phyloP scores from a whole-genome alignment of 345 rosid genomes.

The Conringia planisiliqua region DNA sequence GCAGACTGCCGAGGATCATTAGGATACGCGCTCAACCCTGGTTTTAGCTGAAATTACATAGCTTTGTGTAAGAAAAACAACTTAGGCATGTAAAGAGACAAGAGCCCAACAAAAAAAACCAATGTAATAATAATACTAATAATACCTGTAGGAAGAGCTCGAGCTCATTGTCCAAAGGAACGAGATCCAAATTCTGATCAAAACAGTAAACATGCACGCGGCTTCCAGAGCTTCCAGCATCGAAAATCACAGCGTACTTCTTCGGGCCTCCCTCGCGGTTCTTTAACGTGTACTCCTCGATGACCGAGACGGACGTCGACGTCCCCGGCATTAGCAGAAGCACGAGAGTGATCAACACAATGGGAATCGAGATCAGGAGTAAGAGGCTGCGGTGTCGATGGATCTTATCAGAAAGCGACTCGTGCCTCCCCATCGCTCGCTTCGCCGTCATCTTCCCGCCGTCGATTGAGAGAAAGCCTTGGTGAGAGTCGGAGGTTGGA shows the following conservation, averaged over 20 bases:
- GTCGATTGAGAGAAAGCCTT: slow-evolving; percentile 30
- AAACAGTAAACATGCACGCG: slow-evolving; percentile 97
- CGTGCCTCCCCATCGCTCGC: slow-evolving; percentile 47
- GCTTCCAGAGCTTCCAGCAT: slow-evolving; percentile 98
- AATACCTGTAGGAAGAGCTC: slow-evolving; percentile 80
- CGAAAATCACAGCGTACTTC: slow-evolving; percentile 81
- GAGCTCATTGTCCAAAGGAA: slow-evolving; percentile 79
- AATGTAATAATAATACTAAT: no score
- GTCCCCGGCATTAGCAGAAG: slow-evolving; percentile 62
- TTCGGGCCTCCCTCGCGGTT: slow-evolving; percentile 42
- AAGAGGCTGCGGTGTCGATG: slow-evolving; percentile 59
- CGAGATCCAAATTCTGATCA: slow-evolving; percentile 84
- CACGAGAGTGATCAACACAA: slow-evolving; percentile 55
- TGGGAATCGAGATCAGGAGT: slow-evolving; percentile 62
- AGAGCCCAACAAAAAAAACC: no score
- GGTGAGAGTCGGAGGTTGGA: slow-evolving; percentile 38
- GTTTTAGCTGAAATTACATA: slow-evolving; percentile 46
- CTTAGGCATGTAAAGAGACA: no score
- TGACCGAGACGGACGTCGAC: slow-evolving; percentile 39
- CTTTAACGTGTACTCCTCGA: slow-evolving; percentile 39
- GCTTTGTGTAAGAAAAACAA: no score
- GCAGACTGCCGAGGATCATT: slow-evolving; percentile 74
- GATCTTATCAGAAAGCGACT: slow-evolving; percentile 72
- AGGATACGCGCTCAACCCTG: slow-evolving; percentile 85
- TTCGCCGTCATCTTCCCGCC: slow-evolving; percentile 52